Evolutionary conservation across 2,329 filamentous ascomycete species (phyloP), one percentile per base, ranked within the genome.

Genomic region (Claviceps sp.): DNA sequence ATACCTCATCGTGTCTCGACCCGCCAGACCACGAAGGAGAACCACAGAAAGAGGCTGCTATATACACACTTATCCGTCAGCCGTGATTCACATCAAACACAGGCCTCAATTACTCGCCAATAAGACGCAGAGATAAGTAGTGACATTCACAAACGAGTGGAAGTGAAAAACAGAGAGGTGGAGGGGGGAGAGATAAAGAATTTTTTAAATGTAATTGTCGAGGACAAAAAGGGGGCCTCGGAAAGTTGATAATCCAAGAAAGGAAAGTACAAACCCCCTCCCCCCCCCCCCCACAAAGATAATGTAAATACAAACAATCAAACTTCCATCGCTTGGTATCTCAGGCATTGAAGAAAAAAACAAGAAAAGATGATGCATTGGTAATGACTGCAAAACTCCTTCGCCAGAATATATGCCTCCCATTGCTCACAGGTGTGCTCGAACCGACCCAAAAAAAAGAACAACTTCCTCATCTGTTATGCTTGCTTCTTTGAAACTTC

Each of bases 301-400:
- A 50, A 55, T 59, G 60, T 62, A 63, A 62, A 64, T 63, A 61
- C 58, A 66, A 58, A 61, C 58, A 58, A 52, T 37, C 22, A 57
- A 57, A 54, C 29, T 34, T 61, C 57, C 56, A 55, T 60, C 66
- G 64, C 65, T 68, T 63, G 62, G 64, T 67, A 68, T 68, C 61
- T 65, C 56, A 56, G 59, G 57, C 58, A 62, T 60, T 54, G 61
- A 16, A 44, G 36, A 34, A 43, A 23, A 20, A 51, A 47, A 39
- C 1, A 43, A 23, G 16, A 44, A 23, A 44, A 46, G 17, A 44
- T 23, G 13, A 36, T 36, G 45, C 38, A 47, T 47, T 26, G 53
- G 44, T 59, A 63, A 55, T 59, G 56, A 50, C 62, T 54, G 58
- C 59, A 52, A 53, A 20, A 23, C 20, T 51, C 60, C 42, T 57